Percentiles rank a stretch among this genome's conserved stretches.
phyloP scores from a whole-genome alignment of 169 alveolate genomes.

The Cryptosporidium muris region DNA sequence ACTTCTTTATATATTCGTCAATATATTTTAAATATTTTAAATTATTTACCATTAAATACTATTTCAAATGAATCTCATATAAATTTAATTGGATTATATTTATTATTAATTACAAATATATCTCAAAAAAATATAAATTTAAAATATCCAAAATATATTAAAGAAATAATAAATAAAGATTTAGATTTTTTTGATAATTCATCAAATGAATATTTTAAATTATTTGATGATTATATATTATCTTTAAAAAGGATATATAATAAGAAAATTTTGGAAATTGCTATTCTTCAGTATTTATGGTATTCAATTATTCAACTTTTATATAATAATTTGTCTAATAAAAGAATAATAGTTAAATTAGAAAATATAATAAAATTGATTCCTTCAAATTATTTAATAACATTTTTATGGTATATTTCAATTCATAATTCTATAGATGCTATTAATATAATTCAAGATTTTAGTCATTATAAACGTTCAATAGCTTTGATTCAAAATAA shows the following conservation, averaged over 20 bases:
- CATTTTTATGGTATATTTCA: slow-evolving; percentile 21
- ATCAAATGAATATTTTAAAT: not conserved
- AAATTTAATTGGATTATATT: too few species aligned
- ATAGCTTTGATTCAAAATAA: slow-evolving; percentile 29
- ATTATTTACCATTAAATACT: too few species aligned
- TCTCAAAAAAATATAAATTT: too few species aligned
- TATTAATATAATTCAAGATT: slow-evolving; percentile 2
- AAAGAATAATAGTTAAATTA: not conserved
- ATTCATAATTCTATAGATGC: not conserved
- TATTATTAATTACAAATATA: too few species aligned
- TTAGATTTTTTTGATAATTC: too few species aligned
- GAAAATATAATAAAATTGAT: slow-evolving; percentile 6
- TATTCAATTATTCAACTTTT: slow-evolving; percentile 1
- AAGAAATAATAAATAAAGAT: too few species aligned
- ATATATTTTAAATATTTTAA: too few species aligned
- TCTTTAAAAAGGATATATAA: too few species aligned
- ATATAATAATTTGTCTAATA: not conserved
- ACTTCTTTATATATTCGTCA: too few species aligned
- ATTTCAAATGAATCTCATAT: too few species aligned
- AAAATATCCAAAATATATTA: too few species aligned
- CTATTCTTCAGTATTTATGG: not conserved
- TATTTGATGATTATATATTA: too few species aligned
- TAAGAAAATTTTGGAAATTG: not conserved
- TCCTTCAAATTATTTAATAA: slow-evolving; percentile 5
- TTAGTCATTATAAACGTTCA: slow-evolving; percentile 11